Base-by-base conservation (phyloP, 495 filamentous ascomycete species). In the Aspergillus conjunctus region DNA sequence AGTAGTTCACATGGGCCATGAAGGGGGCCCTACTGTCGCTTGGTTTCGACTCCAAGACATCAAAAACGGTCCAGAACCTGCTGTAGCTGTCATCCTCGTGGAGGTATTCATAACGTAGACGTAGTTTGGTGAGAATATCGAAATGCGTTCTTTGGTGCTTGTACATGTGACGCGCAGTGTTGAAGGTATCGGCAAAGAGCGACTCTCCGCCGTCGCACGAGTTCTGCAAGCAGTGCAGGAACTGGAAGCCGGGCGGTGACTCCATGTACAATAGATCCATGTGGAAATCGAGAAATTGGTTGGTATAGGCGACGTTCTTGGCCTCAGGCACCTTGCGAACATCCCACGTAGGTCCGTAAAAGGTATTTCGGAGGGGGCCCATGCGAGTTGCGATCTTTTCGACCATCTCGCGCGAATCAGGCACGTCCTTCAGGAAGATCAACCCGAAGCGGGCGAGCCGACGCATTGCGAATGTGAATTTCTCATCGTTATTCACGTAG, bases 191-290 rank as follows among this genome's bases (percentile, higher is more conserved):
- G 22, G 82, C 82, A 68, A 97, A 98, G 33, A 94, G 70, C 0
- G 91, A 95, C 64, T 91, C 85, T 54, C 93, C 93, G 0, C 93
- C 91, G 0, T 83, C 75, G 65, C 83, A 85, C 1, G 82, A 84
- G 68, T 92, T 92, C 60, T 87, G 77, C 20, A 97, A 72, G 64
- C 92, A 96, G 71, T 97, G 93, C 6, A 98, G 81, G 17, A 97
- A 76, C 74, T 98, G 93, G 57, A 91, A 81, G 18, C 85, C 84
- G 1, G 93, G 93, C 9, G 91, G 84, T 22, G 89, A 83, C 14
- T 81, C 75, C 79, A 93, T 88, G 78, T 98, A 98, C 68, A 96
- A 81, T 30, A 97, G 82, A 67, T 98, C 93, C 88, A 96, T 93
- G 73, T 98, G 93, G 39, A 94, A 84, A 17, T 88, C 90, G 1